phyloP scores from a whole-genome alignment of 139 green algal genomes.

The Chlorella ohadii region DNA sequence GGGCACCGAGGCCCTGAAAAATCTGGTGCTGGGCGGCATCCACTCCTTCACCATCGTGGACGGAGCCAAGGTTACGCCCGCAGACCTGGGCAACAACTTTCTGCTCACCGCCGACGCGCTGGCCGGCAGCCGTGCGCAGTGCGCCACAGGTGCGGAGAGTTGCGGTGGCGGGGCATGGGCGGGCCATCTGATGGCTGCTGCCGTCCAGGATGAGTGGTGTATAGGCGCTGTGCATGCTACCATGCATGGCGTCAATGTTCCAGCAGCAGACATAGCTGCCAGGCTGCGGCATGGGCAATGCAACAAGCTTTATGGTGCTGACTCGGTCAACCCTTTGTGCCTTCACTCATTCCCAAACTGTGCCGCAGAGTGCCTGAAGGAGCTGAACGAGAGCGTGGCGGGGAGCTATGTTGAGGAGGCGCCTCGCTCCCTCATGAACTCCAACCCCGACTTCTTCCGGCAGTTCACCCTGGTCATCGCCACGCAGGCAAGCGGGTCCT shows the following conservation, averaged over 20 bases:
- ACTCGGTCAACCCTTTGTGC: too few relatives aligned
- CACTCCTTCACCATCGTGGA: slow-evolving; percentile 95
- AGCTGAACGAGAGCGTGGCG: slow-evolving; percentile 90
- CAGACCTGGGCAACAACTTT: slow-evolving; percentile 97
- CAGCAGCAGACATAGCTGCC: too few relatives aligned
- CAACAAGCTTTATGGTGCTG: too few relatives aligned
- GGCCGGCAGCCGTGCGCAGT: background rate
- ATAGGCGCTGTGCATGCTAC: background rate
- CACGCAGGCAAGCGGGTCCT: slow-evolving; percentile 79
- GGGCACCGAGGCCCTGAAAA: slow-evolving; percentile 95
- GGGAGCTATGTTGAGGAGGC: slow-evolving; percentile 87
- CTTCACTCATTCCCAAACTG: too few relatives aligned
- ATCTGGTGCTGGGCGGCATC: slow-evolving; percentile 97
- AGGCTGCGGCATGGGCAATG: background rate
- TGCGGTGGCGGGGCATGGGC: too few relatives aligned
- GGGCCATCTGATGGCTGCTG: too few relatives aligned
- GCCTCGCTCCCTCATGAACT: slow-evolving; percentile 75
- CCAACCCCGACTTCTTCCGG: slow-evolving; percentile 87
- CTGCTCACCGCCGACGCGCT: slow-evolving; percentile 73
- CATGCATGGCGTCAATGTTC: too few relatives aligned
- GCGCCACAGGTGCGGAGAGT: slow-evolving; percentile 17
- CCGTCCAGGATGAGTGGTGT: too few relatives aligned
- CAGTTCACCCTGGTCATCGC: slow-evolving; percentile 91
- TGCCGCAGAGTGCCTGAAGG: slow-evolving; percentile 72
- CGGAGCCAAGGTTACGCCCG: slow-evolving; percentile 64